Percentiles rank a stretch among this genome's conserved stretches.
These are phyloP conservation scores for Monosporascus ibericus DNA, from an alignment of 2,329 filamentous ascomycete species.

Conservation along the genomic window DNA sequence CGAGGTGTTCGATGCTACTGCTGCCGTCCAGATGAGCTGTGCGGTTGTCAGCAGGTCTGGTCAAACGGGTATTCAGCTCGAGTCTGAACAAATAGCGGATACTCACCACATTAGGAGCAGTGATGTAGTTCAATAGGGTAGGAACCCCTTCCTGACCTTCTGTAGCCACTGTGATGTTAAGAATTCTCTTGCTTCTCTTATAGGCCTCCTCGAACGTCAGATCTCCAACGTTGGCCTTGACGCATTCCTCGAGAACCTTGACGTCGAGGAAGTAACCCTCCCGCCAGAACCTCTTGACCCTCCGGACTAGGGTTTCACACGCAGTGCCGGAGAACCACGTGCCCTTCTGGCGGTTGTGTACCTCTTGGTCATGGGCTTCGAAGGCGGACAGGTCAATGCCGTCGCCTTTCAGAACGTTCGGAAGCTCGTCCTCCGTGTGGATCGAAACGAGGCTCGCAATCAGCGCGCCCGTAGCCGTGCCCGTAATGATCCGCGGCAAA, in stretches of 20 bases:
- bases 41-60: conserved; percentile 8
- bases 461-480: conserved; percentile 82
- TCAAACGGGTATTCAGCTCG: background rate
- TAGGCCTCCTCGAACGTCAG: conserved; percentile 93
- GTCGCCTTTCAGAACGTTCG: conserved; percentile 68
- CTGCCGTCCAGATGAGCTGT: conserved; percentile 73
- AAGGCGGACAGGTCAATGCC: conserved; percentile 82
- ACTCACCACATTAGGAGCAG: conserved; percentile 84
- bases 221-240: conserved; percentile 79
- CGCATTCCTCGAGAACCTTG: conserved; percentile 73
- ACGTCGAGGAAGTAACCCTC: conserved; percentile 84
- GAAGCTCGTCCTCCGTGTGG: conserved; percentile 79
- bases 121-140: conserved; percentile 84
- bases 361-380: conserved; percentile 34
- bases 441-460: conserved; percentile 85
- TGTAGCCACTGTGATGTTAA: conserved; percentile 88
- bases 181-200: conserved; percentile 71
- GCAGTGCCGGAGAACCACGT: conserved; percentile 34
- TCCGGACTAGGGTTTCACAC: conserved; percentile 57
- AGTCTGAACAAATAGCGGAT: background rate
- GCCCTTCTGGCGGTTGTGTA: conserved; percentile 22
- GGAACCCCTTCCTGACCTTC: conserved; percentile 70
- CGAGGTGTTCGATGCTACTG: conserved; percentile 67
- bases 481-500: conserved; percentile 83
- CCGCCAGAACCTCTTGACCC: conserved; percentile 60